These are phyloP conservation scores for Phaffia rhodozyma DNA, from an alignment of 1,284 basidiomycete species.

Conservation along the genomic window DNA sequence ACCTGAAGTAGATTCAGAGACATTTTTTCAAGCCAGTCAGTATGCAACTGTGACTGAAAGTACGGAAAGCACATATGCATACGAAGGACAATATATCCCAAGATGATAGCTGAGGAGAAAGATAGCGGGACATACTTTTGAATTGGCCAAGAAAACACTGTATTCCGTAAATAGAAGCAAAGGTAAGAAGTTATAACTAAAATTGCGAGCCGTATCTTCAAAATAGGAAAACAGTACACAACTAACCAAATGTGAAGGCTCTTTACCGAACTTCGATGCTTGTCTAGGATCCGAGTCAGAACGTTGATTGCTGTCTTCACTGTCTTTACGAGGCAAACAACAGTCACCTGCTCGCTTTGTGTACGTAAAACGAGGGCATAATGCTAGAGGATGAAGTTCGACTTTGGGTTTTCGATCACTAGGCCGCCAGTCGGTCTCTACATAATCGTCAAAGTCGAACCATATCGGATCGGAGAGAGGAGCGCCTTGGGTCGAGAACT, in stretches of 20 bases:
- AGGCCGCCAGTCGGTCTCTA: constrained; percentile 61
- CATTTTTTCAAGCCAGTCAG: not conserved
- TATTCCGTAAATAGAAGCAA: not conserved
- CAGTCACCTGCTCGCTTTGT: constrained; percentile 47
- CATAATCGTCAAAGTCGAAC: constrained; percentile 72
- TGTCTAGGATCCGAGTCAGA: constrained; percentile 33
- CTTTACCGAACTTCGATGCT: constrained; percentile 68
- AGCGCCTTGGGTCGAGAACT: constrained; percentile 5
- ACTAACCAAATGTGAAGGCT: constrained; percentile 68
- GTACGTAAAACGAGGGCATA: constrained; percentile 74
- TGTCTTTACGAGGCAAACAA: constrained; percentile 11
- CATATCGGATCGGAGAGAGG: constrained; percentile 37
- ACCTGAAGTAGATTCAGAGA: constrained; percentile 36
- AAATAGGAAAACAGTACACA: not conserved
- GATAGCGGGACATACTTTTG: no score
- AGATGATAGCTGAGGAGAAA: not conserved
- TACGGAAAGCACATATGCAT: no score
- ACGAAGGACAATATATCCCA: not conserved
- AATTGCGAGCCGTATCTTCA: not conserved
- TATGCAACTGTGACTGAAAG: no score
- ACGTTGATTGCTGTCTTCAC: constrained; percentile 11
- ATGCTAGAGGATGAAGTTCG: constrained; percentile 57
- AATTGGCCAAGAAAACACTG: no score
- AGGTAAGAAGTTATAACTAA: not conserved
- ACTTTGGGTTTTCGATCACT: constrained; percentile 47